A percentile compares a stretch with the other conserved stretches of the same genome.
Conservation (phyloP, 208 protist genomes). For the Trypanosoma caninum region DNA sequence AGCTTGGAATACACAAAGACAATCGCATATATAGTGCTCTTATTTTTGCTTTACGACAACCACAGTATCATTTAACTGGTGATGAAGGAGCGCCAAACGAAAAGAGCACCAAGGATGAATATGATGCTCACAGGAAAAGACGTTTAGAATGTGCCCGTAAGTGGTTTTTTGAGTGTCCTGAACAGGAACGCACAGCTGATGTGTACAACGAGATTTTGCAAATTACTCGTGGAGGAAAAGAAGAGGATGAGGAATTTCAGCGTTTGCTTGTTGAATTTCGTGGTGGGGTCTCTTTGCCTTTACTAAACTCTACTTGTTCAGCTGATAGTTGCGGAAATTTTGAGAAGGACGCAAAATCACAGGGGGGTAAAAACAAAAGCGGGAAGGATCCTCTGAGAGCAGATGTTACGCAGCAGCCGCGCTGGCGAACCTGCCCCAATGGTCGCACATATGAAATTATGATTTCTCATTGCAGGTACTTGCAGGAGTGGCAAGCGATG, state of each 20-base stretch:
- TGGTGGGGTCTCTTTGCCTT: slow-evolving; percentile 31
- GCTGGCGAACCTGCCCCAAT: slow-evolving; percentile 52
- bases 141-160: slow-evolving; percentile 37
- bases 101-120: slow-evolving; percentile 21
- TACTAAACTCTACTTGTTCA: neutral
- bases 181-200: slow-evolving; percentile 33
- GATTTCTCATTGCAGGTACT: slow-evolving; percentile 47
- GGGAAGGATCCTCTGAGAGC: slow-evolving; percentile 19
- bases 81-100: neutral
- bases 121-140: slow-evolving; percentile 50
- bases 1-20: slow-evolving; percentile 34
- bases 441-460: slow-evolving; percentile 76
- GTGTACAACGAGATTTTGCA: slow-evolving; percentile 82
- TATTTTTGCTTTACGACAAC: slow-evolving; percentile 66
- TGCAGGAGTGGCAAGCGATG: slow-evolving; percentile 64
- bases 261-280: slow-evolving; percentile 47
- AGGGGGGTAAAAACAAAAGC: neutral
- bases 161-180: slow-evolving; percentile 62
- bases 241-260: slow-evolving; percentile 47
- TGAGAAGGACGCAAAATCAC: neutral
- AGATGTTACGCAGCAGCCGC: too few relatives aligned
- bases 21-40: slow-evolving; percentile 51
- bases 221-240: slow-evolving; percentile 40
- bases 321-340: neutral
- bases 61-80: slow-evolving; percentile 36